Conservation (phyloP, 2,329 filamentous ascomycete genomes). For the Diaporthe amygdali region DNA sequence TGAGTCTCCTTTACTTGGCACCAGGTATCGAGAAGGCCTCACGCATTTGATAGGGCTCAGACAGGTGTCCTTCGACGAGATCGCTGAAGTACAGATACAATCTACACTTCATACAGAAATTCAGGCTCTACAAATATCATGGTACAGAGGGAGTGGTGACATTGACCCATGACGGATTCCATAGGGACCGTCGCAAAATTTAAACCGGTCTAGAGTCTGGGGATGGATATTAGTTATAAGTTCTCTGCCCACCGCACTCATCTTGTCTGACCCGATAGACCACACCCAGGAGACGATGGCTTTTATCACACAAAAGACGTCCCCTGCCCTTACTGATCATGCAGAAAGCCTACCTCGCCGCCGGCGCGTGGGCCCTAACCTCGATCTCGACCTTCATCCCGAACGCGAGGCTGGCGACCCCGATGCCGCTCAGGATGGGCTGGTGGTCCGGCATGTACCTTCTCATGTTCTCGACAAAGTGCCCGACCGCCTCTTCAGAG, state of each 20-base stretch:
- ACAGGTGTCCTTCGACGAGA: not conserved
- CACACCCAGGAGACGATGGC: no score
- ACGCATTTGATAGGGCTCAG: not conserved
- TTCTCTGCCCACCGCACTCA: no score
- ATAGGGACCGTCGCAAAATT: no score
- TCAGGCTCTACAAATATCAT: not conserved
- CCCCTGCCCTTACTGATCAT: no score
- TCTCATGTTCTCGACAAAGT: not conserved
- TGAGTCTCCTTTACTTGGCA: not conserved
- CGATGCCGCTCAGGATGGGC: not conserved
- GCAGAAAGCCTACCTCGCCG: not conserved
- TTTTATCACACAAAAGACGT: no score
- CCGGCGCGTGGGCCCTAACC: not conserved
- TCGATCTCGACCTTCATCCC: conserved; percentile 6
- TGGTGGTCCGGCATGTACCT: not conserved
- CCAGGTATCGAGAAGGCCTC: not conserved
- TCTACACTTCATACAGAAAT: not conserved
- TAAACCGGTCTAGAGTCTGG: no score
- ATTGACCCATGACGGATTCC: not conserved
- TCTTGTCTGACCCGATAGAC: no score
- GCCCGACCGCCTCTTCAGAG: not conserved
- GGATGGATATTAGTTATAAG: no score
- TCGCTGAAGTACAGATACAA: not conserved
- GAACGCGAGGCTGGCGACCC: not conserved
- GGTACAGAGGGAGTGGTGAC: not conserved